Evolutionary conservation across 129 eudicot species (phyloP), one percentile per base, ranked within the genome.

Genomic region (Cynara cardunculus): DNA sequence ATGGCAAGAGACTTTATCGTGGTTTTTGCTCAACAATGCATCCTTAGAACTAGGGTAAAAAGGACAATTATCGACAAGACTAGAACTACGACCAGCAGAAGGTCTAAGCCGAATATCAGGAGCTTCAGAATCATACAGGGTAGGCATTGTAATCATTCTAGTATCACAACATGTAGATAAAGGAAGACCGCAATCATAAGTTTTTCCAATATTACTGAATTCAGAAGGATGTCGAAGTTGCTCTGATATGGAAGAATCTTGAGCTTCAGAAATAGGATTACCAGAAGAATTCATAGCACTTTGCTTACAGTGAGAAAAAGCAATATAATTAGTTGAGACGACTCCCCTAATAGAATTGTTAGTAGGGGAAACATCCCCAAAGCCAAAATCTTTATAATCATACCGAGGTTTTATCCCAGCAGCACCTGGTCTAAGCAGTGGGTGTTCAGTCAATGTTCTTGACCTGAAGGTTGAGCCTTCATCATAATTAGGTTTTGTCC

Each of bases 51-150:
- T 80, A 31, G 81, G 70, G 76, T 80, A 71, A 68, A 80, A 59
- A 27, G 80, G 68, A 53, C 10, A 27, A 73, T 72, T 62, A 41
- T 70, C 85, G 34, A 53, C 79, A 69, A 82, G 80, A 73, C 75
- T 71, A 41, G 80, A 76, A 76, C 44, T 68, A 11, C 22, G 66
- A 7, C 77, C 81, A 34, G 28, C 84, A 9, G 85, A 74, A 74
- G 72, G 73, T 79, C 67, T 75, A 65, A 18, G 67, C 7, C 21
- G 26, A 27, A 71, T 8, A 56, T 78, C 83, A 21, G 89, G 85
- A 76, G 69, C 62, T 18, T 84, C 95, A 56, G 85, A 77, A 66
- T 69, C 41, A 71, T 85, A 83, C 26, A 84, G 84, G 19, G 71
- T 76, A 76, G 70, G 28, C 53, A 80, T 81, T 25, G 83, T 82